phyloP scores from a whole-genome alignment of 768 basidiomycete species.

The Chiua virens region DNA sequence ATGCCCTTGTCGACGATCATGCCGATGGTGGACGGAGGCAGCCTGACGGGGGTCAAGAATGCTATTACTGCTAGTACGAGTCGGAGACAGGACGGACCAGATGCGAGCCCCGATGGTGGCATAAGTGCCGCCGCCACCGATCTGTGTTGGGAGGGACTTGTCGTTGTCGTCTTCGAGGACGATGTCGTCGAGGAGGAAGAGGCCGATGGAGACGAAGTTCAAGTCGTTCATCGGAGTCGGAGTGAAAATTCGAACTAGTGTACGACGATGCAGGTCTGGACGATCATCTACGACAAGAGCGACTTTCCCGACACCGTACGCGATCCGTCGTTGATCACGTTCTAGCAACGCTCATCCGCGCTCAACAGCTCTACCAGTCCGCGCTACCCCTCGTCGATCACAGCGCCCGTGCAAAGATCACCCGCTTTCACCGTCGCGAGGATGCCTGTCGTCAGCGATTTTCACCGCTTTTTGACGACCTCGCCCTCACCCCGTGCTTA shows the following conservation, averaged over 20 bases:
- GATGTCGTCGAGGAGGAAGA: constrained; percentile 91
- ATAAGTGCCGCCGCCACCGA: constrained; percentile 89
- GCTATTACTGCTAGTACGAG: too few relatives aligned
- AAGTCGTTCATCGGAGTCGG: constrained; percentile 25
- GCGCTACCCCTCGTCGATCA: constrained; percentile 60
- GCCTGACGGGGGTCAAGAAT: constrained; percentile 42
- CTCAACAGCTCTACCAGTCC: constrained; percentile 56
- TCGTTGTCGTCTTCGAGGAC: constrained; percentile 51
- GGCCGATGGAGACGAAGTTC: constrained; percentile 68
- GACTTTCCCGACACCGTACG: constrained; percentile 38
- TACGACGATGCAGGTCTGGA: constrained; percentile 44
- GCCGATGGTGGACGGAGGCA: constrained; percentile 61
- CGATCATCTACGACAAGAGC: constrained; percentile 36
- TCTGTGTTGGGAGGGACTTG: constrained; percentile 39
- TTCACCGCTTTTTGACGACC: neutral
- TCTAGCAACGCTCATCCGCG: neutral
- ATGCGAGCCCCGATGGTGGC: constrained; percentile 79
- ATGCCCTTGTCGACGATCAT: constrained; percentile 84
- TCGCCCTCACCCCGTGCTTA: constrained; percentile 27
- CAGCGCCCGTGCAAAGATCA: constrained; percentile 55
- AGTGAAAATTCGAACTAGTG: constrained; percentile 10
- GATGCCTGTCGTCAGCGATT: constrained; percentile 69
- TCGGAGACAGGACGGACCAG: constrained; percentile 46
- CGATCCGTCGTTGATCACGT: neutral
- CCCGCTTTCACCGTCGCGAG: constrained; percentile 65